These are phyloP conservation scores for Irpex rosettiformis DNA, from an alignment of 1,284 basidiomycete genomes.

Conservation along the genomic window DNA sequence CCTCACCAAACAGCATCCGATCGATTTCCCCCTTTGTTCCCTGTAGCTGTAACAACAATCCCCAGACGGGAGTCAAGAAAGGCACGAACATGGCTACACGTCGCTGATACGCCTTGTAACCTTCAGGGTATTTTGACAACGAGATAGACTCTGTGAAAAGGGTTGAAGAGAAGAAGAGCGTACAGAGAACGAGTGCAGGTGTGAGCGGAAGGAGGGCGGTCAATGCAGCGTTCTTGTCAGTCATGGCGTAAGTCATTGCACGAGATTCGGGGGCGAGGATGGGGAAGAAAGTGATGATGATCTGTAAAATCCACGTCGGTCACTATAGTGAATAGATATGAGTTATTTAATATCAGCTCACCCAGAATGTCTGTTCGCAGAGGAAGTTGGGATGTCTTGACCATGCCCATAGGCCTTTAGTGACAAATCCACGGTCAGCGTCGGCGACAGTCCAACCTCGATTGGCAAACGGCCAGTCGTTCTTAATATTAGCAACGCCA, in stretches of 20 bases:
- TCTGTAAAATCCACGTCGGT: slow-evolving; percentile 34
- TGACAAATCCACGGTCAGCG: slow-evolving; percentile 79
- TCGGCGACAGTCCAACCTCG: slow-evolving; percentile 66
- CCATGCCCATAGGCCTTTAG: slow-evolving; percentile 82
- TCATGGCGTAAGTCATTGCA: slow-evolving; percentile 27
- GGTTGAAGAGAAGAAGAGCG: slow-evolving; percentile 75
- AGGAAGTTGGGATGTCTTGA: slow-evolving; percentile 90
- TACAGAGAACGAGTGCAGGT: slow-evolving; percentile 57
- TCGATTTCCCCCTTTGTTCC: slow-evolving; percentile 37
- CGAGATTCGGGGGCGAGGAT: slow-evolving; percentile 47
- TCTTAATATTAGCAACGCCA: slow-evolving; percentile 34
- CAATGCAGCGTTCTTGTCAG: slow-evolving; percentile 23
- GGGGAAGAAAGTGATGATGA: slow-evolving; percentile 66
- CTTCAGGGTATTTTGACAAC: slow-evolving; percentile 67
- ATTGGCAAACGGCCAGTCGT: slow-evolving; percentile 66
- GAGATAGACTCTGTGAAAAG: slow-evolving; percentile 81
- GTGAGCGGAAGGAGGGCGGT: slow-evolving; percentile 40
- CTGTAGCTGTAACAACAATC: slow-evolving; percentile 30
- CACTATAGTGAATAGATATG: not conserved
- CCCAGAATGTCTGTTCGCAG: slow-evolving; percentile 89
- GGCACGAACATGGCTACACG: slow-evolving; percentile 85
- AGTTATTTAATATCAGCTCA: slow-evolving; percentile 32
- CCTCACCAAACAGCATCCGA: slow-evolving; percentile 38
- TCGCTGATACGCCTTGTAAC: slow-evolving; percentile 70
- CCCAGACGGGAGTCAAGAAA: slow-evolving; percentile 44